Percentiles rank a stretch among this genome's conserved stretches.
These are phyloP conservation scores for Colletotrichum spinosum DNA, from an alignment of 2,329 filamentous ascomycete genomes.

Conservation along the genomic window DNA sequence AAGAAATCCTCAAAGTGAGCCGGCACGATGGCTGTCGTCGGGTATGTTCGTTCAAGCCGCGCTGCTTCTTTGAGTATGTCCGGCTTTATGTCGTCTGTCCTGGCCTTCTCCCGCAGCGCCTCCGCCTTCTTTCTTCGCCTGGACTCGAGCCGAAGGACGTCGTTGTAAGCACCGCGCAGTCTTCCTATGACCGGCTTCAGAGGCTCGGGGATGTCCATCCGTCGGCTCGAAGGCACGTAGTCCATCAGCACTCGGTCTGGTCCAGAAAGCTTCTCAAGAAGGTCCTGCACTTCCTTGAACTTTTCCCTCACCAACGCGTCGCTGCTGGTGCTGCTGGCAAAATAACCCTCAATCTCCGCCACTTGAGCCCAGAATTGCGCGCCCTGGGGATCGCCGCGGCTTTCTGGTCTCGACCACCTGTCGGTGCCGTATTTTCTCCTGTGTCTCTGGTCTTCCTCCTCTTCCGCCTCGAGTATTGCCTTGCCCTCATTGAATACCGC, in stretches of 20 bases:
- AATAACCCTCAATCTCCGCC: slow-evolving; percentile 86
- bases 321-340: slow-evolving; percentile 71
- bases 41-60: slow-evolving; percentile 86
- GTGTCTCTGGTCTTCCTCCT: slow-evolving; percentile 83
- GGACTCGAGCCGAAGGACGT: slow-evolving; percentile 85
- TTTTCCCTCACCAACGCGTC: slow-evolving; percentile 78
- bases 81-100: slow-evolving; percentile 87
- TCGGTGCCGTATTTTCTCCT: slow-evolving; percentile 87
- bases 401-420: slow-evolving; percentile 80
- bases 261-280: slow-evolving; percentile 81
- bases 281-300: slow-evolving; percentile 78
- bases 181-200: slow-evolving; percentile 83
- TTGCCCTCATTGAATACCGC: slow-evolving; percentile 86
- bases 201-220: slow-evolving; percentile 81
- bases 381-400: slow-evolving; percentile 74
- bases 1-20: slow-evolving; percentile 95
- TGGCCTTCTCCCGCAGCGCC: slow-evolving; percentile 80
- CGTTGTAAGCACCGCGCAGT: slow-evolving; percentile 84
- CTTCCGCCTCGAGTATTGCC: slow-evolving; percentile 81
- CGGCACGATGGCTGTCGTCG: slow-evolving; percentile 85
- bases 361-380: slow-evolving; percentile 80
- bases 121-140: slow-evolving; percentile 84
- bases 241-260: slow-evolving; percentile 85
- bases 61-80: slow-evolving; percentile 87
- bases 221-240: slow-evolving; percentile 87